Evolutionary conservation across 805 yeast genomes (phyloP).

Genomic region (Clavispora phyllophila): DNA sequence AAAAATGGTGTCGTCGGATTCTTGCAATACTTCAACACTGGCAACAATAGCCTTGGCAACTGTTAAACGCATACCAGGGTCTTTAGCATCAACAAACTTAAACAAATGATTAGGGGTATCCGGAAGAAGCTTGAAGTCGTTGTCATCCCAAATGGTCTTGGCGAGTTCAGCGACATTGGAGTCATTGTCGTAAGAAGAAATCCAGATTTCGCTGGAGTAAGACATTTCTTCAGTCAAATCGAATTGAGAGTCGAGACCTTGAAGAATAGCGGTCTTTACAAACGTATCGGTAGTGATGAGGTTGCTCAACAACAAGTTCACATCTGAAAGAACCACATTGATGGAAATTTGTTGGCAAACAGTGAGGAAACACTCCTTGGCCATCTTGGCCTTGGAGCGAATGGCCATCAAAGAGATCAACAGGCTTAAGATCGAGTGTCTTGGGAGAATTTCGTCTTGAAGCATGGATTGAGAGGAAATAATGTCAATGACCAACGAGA

Average conservation of each 20-base stretch:
- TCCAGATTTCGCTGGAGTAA: conserved; percentile 68
- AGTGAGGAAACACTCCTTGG: conserved; percentile 78
- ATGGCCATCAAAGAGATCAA: conserved; percentile 63
- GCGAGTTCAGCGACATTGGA: conserved; percentile 61
- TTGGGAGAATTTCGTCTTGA: conserved; percentile 61
- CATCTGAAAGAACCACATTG: conserved; percentile 52
- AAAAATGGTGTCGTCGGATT: conserved; percentile 20
- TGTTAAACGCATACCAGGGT: conserved; percentile 67
- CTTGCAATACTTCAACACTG: conserved; percentile 38
- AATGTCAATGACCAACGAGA: conserved; percentile 71
- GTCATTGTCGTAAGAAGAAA: conserved; percentile 72
- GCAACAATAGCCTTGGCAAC: conserved; percentile 65
- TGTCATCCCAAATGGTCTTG: conserved; percentile 80
- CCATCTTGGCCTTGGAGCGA: conserved; percentile 73
- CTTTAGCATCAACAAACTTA: conserved; percentile 45
- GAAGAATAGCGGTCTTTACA: conserved; percentile 76
- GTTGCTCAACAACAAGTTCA: conserved; percentile 51
- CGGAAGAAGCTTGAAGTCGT: conserved; percentile 44
- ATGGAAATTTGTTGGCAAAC: conserved; percentile 73
- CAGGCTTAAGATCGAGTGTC: conserved; percentile 56
- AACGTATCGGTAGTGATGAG: conserved; percentile 58
- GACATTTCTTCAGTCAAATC: conserved; percentile 45
- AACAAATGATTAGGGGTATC: conserved; percentile 46
- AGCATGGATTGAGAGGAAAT: conserved; percentile 64
- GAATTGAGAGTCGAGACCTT: conserved; percentile 81